phyloP scores from a whole-genome alignment of 208 protist genomes.

The Angomonas ambiguus region DNA sequence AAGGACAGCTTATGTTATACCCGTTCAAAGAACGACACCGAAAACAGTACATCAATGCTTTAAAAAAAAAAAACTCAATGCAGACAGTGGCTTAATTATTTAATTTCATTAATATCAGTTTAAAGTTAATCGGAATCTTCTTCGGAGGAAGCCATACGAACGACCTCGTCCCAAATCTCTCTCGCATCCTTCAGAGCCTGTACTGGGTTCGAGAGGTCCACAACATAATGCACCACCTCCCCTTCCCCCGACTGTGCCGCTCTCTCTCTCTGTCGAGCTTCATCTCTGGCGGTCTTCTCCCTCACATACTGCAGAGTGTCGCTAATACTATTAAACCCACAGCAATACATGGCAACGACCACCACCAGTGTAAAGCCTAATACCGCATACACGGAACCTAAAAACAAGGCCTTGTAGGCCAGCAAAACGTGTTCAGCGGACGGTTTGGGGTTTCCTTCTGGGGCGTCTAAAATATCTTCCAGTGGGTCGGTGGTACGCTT shows the following conservation, averaged over 20 bases:
- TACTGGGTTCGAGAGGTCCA: conserved; percentile 59
- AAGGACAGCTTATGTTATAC: too few relatives aligned
- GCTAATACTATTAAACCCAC: conserved; percentile 36
- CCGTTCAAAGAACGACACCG: too few relatives aligned
- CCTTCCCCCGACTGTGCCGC: conserved; percentile 6
- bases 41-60: neutral
- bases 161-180: conserved; percentile 50
- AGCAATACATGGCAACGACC: conserved; percentile 42
- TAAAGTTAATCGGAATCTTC: neutral
- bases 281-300: conserved; percentile 34
- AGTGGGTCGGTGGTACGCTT: conserved; percentile 32
- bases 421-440: conserved; percentile 51
- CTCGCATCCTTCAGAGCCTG: conserved; percentile 41
- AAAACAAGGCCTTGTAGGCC: conserved; percentile 64
- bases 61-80: neutral
- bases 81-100: neutral
- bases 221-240: conserved; percentile 46
- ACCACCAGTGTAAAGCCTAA: conserved; percentile 37
- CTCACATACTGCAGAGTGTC: conserved; percentile 43
- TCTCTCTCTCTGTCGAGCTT: conserved; percentile 18
- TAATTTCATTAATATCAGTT: neutral
- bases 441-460: neutral
- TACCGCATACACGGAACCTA: conserved; percentile 64
- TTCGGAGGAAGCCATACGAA: conserved; percentile 23
- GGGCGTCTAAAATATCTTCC: conserved; percentile 27